Evolutionary conservation across 2,329 filamentous ascomycete genomes (phyloP), one percentile per base, ranked within the genome.

Genomic region (Apiospora pterosperma): DNA sequence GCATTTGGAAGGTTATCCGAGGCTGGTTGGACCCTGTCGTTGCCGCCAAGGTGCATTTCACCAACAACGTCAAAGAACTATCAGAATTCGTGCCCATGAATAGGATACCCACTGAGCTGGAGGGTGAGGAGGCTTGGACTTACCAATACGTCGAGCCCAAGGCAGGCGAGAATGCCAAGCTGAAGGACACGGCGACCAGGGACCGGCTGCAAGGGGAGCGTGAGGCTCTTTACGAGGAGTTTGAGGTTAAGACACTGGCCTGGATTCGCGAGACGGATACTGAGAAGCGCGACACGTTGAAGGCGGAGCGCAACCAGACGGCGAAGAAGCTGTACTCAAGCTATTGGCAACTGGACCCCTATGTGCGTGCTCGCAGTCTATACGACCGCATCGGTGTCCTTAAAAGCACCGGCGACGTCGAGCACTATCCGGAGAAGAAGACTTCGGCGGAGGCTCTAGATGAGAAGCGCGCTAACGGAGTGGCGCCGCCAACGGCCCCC

Each of bases 1-100:
- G 92, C n/a, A 92, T 98, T 68, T 98, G 95, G 96, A 93, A 88
- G 76, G 92, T 99, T 69, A 97, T 99, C 75, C 90, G 88, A 69
- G 93, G 94, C 70, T 99, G 96, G 96, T 87, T 99, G 41, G 96
- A 99, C 76, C 96, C 96, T 2, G 95, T 99, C 4, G 95, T 99
- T 34, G 96, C 96, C 28, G 85, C 87, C 74, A 99, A 99, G 78
- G 91, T 99, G 23, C 89, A 97, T 76, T 98, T 98, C 77, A 96
- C 92, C 65, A 96, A 93, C 74, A 92, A 88, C 69, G 81, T 88
- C 63, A 85, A 90, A 63, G 95, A 97, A 62, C 82, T 99, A 62
- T 87, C 91, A 68, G 82, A 88, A 64, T 97, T 90, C 75, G 90
- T 99, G 64, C 84, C 88, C 12, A 82, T 82, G 42, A 82, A 82